These are phyloP conservation scores for Cetraspora pellucida DNA, from an alignment of 192 early-diverging fungal species.

Conservation along the genomic window DNA sequence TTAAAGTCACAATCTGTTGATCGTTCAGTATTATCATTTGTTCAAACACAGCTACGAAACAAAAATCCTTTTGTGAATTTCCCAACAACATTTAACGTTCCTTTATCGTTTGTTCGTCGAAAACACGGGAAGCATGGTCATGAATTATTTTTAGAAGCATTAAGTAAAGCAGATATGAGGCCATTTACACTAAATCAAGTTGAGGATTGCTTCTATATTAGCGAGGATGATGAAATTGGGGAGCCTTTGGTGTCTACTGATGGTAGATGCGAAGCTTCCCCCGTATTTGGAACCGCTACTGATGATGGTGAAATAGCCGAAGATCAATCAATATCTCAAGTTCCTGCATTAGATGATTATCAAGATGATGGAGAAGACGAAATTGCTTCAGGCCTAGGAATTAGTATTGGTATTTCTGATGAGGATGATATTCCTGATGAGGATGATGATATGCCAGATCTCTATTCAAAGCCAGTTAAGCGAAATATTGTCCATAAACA, in stretches of 20 bases:
- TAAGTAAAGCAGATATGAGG: conserved; percentile 47
- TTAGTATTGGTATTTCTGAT: conserved; percentile 43
- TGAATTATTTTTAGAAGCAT: conserved; percentile 54
- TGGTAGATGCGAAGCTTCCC: not conserved
- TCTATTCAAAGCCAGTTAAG: not conserved
- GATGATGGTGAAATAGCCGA: not conserved
- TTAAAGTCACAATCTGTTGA: conserved; percentile 61
- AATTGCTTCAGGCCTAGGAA: conserved; percentile 56
- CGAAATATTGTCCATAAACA: conserved; percentile 34
- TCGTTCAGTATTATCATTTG: conserved; percentile 47
- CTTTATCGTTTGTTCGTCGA: conserved; percentile 54
- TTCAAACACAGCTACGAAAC: conserved; percentile 49
- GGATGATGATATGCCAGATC: conserved; percentile 18
- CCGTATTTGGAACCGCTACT: conserved; percentile 13
- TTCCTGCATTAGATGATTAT: not conserved
- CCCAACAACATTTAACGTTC: conserved; percentile 54
- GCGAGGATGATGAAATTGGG: conserved; percentile 33
- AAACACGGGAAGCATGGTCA: conserved; percentile 49
- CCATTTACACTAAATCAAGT: conserved; percentile 55
- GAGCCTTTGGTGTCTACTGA: conserved; percentile 10
- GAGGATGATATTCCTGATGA: conserved; percentile 24
- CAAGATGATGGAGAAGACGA: conserved; percentile 39
- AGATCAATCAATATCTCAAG: not conserved
- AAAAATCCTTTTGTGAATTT: conserved; percentile 60
- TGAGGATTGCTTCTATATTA: conserved; percentile 57